Conservation (phyloP, 2,329 filamentous ascomycete species). For the Cercospora sp. region DNA sequence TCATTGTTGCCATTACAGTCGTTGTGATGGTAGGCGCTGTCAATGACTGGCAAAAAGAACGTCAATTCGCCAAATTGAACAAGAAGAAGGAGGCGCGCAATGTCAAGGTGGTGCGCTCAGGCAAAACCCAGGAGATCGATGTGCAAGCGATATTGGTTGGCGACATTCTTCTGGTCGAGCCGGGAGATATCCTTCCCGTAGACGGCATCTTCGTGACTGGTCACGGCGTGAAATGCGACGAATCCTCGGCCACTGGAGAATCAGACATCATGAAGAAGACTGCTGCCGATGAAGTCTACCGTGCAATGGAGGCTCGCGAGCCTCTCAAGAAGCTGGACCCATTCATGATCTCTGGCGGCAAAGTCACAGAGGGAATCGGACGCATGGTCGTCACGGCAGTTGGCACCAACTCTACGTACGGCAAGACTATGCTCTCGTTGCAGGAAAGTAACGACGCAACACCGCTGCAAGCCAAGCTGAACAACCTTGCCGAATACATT, state of each 20-base stretch:
- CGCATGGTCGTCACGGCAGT: slow-evolving; percentile 74
- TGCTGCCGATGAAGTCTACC: slow-evolving; percentile 64
- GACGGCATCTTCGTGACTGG: slow-evolving; percentile 71
- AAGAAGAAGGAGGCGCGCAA: slow-evolving; percentile 74
- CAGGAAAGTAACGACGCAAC: slow-evolving; percentile 76
- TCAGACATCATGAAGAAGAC: slow-evolving; percentile 71
- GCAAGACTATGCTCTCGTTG: slow-evolving; percentile 75
- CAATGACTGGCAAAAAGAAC: slow-evolving; percentile 81
- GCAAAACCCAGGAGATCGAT: slow-evolving; percentile 66
- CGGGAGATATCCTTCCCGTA: slow-evolving; percentile 70
- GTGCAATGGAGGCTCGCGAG: slow-evolving; percentile 62
- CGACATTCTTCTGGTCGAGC: slow-evolving; percentile 70
- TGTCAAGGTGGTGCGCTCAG: slow-evolving; percentile 75
- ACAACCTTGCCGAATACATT: slow-evolving; percentile 75
- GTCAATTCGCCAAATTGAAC: slow-evolving; percentile 77
- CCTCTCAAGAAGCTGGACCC: slow-evolving; percentile 69
- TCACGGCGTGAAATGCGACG: slow-evolving; percentile 68
- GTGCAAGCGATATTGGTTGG: slow-evolving; percentile 72
- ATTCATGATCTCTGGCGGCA: slow-evolving; percentile 84
- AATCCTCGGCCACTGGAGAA: slow-evolving; percentile 75
- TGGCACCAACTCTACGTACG: slow-evolving; percentile 71
- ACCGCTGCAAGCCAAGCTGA: slow-evolving; percentile 74
- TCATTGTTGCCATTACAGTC: slow-evolving; percentile 72
- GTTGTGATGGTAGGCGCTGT: slow-evolving; percentile 75
- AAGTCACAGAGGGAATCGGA: slow-evolving; percentile 73